Evolutionary conservation across 768 basidiomycete species (phyloP).

Genomic region (Ramaria sp.): DNA sequence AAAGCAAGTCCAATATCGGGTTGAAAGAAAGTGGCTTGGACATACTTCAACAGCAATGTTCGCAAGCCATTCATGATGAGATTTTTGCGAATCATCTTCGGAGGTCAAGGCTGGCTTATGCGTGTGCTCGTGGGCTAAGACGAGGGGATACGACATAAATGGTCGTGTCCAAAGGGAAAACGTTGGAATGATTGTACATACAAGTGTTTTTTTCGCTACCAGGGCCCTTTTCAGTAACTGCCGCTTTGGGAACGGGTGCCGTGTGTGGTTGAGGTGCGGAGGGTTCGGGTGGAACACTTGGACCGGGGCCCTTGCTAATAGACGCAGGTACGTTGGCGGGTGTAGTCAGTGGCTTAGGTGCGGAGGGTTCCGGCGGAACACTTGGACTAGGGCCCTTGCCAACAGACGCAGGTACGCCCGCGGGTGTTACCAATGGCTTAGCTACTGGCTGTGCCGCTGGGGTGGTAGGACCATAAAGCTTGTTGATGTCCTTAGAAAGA

Average conservation of each 20-base stretch:
- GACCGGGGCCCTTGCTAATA: too few relatives aligned
- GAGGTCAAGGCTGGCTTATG: not conserved
- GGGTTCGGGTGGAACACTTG: too few relatives aligned
- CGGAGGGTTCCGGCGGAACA: not conserved
- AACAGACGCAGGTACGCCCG: not conserved
- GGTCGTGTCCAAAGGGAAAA: too few relatives aligned
- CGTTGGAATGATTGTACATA: too few relatives aligned
- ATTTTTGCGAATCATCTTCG: not conserved
- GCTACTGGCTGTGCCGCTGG: not conserved
- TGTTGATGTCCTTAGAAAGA: not conserved
- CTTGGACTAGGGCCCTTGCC: too few relatives aligned
- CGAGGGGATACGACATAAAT: too few relatives aligned
- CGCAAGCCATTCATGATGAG: not conserved
- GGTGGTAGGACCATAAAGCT: not conserved
- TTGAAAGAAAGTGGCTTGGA: not conserved
- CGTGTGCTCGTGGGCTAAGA: too few relatives aligned
- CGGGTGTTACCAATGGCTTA: not conserved
- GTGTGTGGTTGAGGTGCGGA: not conserved
- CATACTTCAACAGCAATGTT: not conserved
- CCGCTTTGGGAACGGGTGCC: not conserved
- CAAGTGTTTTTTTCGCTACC: too few relatives aligned
- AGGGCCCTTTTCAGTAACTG: too few relatives aligned
- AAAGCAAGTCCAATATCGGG: slow-evolving; percentile 28
- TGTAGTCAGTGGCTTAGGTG: not conserved
- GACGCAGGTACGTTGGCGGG: not conserved